Conservation (phyloP, 2,329 filamentous ascomycete genomes). For the Penicillium paneum region DNA sequence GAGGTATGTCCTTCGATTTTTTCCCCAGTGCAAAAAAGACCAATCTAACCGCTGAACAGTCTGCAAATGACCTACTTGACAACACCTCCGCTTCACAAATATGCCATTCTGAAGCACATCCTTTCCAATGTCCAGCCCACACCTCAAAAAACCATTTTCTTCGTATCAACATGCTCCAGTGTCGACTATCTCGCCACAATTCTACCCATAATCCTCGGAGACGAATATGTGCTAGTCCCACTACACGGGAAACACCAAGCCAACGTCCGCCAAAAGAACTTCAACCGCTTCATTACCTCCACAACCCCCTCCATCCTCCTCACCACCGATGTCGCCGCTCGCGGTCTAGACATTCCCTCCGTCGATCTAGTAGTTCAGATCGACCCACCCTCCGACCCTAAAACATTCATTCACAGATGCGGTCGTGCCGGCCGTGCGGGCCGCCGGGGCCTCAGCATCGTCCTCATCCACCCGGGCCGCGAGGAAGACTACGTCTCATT, state of each 20-base stretch:
- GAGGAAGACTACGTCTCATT: slow-evolving; percentile 92
- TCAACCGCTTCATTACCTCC: slow-evolving; percentile 72
- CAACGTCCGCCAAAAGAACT: slow-evolving; percentile 84
- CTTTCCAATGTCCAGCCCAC: slow-evolving; percentile 66
- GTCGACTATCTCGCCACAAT: slow-evolving; percentile 92
- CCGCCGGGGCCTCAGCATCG: slow-evolving; percentile 73
- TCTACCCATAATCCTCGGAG: slow-evolving; percentile 68
- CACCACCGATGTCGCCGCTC: slow-evolving; percentile 87
- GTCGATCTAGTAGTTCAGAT: slow-evolving; percentile 90
- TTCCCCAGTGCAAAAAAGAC: not conserved
- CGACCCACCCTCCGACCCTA: slow-evolving; percentile 81
- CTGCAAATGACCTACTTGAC: slow-evolving; percentile 86
- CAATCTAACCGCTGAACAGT: slow-evolving; percentile 40
- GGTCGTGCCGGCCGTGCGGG: slow-evolving; percentile 63
- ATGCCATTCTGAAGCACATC: slow-evolving; percentile 69
- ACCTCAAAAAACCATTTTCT: slow-evolving; percentile 84
- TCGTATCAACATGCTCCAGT: slow-evolving; percentile 87
- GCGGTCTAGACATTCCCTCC: slow-evolving; percentile 85
- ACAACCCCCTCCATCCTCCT: slow-evolving; percentile 75
- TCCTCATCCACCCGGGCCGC: slow-evolving; percentile 77
- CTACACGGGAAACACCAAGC: slow-evolving; percentile 90
- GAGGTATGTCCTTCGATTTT: slow-evolving; percentile 41
- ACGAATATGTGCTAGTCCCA: slow-evolving; percentile 67
- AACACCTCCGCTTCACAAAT: slow-evolving; percentile 72
- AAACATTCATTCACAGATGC: slow-evolving; percentile 69